Conservation (phyloP, 2,329 filamentous ascomycete species). For the Colletotrichum costaricense region DNA sequence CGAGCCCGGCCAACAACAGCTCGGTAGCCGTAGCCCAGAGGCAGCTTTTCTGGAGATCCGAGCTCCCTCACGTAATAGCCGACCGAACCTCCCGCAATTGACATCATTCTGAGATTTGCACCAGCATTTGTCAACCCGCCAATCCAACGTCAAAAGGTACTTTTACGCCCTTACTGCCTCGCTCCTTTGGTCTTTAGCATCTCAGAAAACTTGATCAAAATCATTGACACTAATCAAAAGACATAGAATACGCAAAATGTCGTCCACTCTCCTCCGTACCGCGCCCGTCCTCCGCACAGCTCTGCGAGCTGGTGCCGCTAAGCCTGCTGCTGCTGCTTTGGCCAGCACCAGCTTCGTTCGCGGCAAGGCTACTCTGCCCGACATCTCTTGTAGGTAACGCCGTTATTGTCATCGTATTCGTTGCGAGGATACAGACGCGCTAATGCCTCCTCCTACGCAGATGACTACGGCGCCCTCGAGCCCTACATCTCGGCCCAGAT, state of each 20-base stretch:
- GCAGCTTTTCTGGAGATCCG: conserved; percentile 34
- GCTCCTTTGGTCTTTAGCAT: neutral
- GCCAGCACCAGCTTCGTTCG: conserved; percentile 82
- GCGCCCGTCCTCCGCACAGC: conserved; percentile 75
- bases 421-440: neutral
- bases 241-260: conserved; percentile 66
- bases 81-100: conserved; percentile 32
- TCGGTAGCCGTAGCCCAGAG: conserved; percentile 10
- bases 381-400: conserved; percentile 70
- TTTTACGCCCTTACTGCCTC: neutral
- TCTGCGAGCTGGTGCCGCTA: conserved; percentile 74
- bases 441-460: conserved; percentile 56
- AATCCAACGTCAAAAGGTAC: conserved; percentile 37
- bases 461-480: conserved; percentile 97
- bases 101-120: conserved; percentile 27
- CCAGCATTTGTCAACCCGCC: conserved; percentile 31
- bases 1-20: conserved; percentile 1
- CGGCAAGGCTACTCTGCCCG: conserved; percentile 92
- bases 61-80: conserved; percentile 36
- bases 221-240: conserved; percentile 9
- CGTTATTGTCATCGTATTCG: neutral
- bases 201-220: neutral
- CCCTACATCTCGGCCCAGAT: conserved; percentile 85
- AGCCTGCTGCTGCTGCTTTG: conserved; percentile 69
- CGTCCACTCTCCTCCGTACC: conserved; percentile 79